Conservation (phyloP, 2,329 filamentous ascomycete species). For the Cytospora mali region DNA sequence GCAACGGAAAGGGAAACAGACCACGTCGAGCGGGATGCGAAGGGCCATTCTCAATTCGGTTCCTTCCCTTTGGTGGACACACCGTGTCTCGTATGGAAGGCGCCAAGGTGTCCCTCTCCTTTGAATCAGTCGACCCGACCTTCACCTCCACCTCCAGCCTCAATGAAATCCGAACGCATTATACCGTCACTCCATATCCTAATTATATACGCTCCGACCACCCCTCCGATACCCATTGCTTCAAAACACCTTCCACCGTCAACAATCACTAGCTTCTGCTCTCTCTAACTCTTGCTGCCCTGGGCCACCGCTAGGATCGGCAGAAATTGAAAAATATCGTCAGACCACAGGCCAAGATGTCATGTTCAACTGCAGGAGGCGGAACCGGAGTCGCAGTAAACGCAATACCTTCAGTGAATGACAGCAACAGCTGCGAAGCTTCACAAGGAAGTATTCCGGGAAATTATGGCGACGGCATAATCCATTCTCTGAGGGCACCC, state of each 20-base stretch:
- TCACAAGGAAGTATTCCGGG: not conserved
- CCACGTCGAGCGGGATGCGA: not conserved
- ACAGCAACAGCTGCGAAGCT: not conserved
- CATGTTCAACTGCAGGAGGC: not conserved
- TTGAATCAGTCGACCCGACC: not conserved
- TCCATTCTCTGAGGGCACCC: not conserved
- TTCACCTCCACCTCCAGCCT: not conserved
- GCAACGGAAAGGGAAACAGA: not conserved
- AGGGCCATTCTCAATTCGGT: not conserved
- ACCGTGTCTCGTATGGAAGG: not conserved
- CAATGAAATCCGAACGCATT: not conserved
- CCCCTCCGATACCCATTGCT: not conserved
- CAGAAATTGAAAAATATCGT: not conserved
- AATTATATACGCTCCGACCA: not conserved
- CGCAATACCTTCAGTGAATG: not conserved
- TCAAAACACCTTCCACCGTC: not conserved
- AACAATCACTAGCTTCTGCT: not conserved
- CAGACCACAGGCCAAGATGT: not conserved
- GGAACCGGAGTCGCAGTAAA: not conserved
- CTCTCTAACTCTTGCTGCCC: not conserved
- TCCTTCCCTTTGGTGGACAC: no score
- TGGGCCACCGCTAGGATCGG: not conserved
- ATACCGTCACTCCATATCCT: not conserved
- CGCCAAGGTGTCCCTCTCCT: not conserved
- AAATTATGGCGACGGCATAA: not conserved